Base-by-base conservation (phyloP, 208 protist genomes). In the Phytomonas francai region DNA sequence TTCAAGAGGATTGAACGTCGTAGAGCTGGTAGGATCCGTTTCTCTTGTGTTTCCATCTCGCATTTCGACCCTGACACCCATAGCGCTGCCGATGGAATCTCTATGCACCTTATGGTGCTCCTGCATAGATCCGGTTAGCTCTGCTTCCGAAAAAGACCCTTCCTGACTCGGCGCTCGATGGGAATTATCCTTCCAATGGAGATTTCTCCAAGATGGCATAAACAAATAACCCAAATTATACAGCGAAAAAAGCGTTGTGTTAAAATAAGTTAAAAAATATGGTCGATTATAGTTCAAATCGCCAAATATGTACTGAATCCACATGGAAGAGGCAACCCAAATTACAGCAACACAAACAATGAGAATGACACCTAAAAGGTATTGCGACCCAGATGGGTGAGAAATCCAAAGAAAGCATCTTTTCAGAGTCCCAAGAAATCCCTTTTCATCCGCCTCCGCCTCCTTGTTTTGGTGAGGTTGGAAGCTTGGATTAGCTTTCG, bases 251-350 rank as follows among this genome's bases (percentile, higher is more conserved):
- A 72, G 78, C 0, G 79, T 82, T 0, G 90, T 97, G 72, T 97
- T 96, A 67, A 97, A 96, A 69, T 91, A 97, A 0, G 92, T 97
- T 54, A 97, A 72, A 58, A 97, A 97, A 65, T 87, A 96, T 5
- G 92, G 92, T 60, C 91, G 88, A 63, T 87, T 80, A 73, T 84
- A 97, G 19, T 93, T 71, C 6, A 93, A 65, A 16, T 82, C 67
- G 25, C 74, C 83, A 67, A 96, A 97, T 39, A 97, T 95, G 70
- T 88, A 80, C 71, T 97, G 85, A 72, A 97, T 97, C 78, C 87
- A 90, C 61, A 79, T 76, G 11, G 90, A 95, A 2, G 92, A 91
- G 0, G 77, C 80, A 11, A 97, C 91, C 90, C 92, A 96, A 61
- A 97, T 97, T 58, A 97, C 73, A 2, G 88, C 84, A 42, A 97